Conservation (phyloP, 2,329 filamentous ascomycete species). For the Colletotrichum theobromicola region DNA sequence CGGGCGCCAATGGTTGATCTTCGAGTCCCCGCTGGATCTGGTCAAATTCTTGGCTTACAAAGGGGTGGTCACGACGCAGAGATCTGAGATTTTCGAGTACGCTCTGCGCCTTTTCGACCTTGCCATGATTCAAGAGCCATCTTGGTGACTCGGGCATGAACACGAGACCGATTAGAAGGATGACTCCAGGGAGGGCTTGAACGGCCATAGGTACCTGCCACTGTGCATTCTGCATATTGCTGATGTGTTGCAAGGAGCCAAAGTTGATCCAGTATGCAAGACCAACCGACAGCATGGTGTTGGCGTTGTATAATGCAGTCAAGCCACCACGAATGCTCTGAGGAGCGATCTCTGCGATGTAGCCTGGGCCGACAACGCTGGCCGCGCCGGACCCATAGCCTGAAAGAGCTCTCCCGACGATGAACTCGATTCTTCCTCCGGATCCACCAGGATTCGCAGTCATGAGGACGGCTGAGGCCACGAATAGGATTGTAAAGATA, state of each 20-base stretch:
- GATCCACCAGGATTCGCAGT: conserved; percentile 36
- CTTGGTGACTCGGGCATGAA: conserved; percentile 8
- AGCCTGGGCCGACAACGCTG: conserved; percentile 48
- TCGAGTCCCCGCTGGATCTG: not conserved
- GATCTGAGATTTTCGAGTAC: not conserved
- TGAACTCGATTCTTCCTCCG: not conserved
- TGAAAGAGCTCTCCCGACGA: not conserved
- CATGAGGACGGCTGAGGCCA: conserved; percentile 44
- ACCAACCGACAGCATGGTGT: conserved; percentile 46
- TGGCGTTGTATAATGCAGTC: conserved; percentile 48
- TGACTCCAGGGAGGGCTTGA: conserved; percentile 3
- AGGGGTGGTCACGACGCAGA: not conserved
- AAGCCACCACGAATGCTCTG: conserved; percentile 48
- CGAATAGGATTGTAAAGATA: conserved; percentile 46
- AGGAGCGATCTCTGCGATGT: conserved; percentile 49
- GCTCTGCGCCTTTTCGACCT: not conserved
- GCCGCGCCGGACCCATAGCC: conserved; percentile 32
- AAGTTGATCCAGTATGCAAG: conserved; percentile 49
- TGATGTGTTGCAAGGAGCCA: conserved; percentile 43
- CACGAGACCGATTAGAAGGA: not conserved
- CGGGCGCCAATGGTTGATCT: not conserved
- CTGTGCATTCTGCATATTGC: conserved; percentile 39
- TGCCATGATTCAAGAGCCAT: not conserved
- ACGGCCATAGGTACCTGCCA: conserved; percentile 45
- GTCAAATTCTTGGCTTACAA: not conserved